Conservation (phyloP, 2,329 filamentous ascomycete species). For the Camillea tinctor region DNA sequence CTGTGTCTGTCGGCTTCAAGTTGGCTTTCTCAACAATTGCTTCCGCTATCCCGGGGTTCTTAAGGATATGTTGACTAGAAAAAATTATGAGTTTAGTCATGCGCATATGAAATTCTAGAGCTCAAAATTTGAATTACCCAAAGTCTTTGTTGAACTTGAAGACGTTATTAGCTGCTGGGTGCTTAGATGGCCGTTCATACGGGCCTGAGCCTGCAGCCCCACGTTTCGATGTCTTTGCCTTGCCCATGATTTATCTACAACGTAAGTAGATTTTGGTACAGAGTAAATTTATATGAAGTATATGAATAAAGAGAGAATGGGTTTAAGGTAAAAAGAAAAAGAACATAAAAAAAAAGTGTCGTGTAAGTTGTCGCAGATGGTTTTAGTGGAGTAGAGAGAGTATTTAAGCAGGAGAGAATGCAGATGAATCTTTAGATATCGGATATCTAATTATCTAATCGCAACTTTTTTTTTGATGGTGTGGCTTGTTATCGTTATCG, state of each 20-base stretch:
- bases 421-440: too few species aligned
- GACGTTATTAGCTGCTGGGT: constrained; percentile 67
- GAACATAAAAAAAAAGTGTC: too few species aligned
- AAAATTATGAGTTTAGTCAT: constrained; percentile 39
- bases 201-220: constrained; percentile 34
- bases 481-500: background rate
- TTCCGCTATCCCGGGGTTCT: constrained; percentile 77
- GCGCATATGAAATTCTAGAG: background rate
- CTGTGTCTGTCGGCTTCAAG: constrained; percentile 85
- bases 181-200: constrained; percentile 41
- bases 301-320: too few species aligned
- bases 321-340: too few species aligned
- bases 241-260: constrained; percentile 38
- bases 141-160: constrained; percentile 93
- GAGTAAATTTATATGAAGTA: background rate
- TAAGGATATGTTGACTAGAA: constrained; percentile 85
- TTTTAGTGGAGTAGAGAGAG: background rate
- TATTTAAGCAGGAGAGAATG: too few species aligned
- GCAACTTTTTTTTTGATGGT: background rate
- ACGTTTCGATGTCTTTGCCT: constrained; percentile 40
- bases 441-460: background rate
- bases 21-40: constrained; percentile 76
- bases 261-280: constrained; percentile 6
- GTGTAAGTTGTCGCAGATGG: background rate
- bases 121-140: constrained; percentile 52